Evolutionary conservation across 1,139 yeast species (phyloP), one percentile per base, ranked within the genome.

Genomic region (Geotrichum reessii): DNA sequence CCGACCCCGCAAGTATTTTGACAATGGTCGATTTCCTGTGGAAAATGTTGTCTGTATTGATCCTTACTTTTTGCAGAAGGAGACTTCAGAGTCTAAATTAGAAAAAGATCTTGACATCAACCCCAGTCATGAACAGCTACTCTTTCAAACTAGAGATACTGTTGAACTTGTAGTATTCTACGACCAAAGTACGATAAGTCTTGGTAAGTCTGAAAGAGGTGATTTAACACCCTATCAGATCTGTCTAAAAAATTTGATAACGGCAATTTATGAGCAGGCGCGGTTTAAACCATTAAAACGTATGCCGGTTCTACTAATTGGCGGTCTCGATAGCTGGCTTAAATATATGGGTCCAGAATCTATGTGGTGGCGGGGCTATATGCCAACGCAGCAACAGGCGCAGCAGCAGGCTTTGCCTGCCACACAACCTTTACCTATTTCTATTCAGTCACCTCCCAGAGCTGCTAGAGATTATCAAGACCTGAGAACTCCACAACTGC

Each of bases 81-180:
- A 74, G 8, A 76, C 79, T 62, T 77, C 79, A 1, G 92, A 86
- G 66, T 74, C 72, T 55, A 88, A 85, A 57, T 70, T 90, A 33
- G 87, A 85, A 64, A 81, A 78, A 44, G 73, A 81, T 42, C 75
- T 92, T 27, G 74, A 81, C 47, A 71, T 82, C 40, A 74, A 87
- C 6, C 83, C 89, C 1, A 76, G 76, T 9, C 71, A 64, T 6
- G 91, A 87, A 66, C 79, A 78, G 60, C 67, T 67, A 1, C 65
- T 77, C 47, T 87, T 89, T 65, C 73, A 75, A 46, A 71, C 74
- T 9, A 75, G 95, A 64, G 73, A 77, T 62, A 71, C 74, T 47
- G 89, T 79, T 68, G 87, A 84, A 56, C 73, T 81, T 51, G 75
- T 91, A 2, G 84, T 89, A 3, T 69, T 85, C 12, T 89, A 87